Base-by-base conservation (phyloP, 495 filamentous ascomycete genomes). In the Melanomma pulvis-pyrius region DNA sequence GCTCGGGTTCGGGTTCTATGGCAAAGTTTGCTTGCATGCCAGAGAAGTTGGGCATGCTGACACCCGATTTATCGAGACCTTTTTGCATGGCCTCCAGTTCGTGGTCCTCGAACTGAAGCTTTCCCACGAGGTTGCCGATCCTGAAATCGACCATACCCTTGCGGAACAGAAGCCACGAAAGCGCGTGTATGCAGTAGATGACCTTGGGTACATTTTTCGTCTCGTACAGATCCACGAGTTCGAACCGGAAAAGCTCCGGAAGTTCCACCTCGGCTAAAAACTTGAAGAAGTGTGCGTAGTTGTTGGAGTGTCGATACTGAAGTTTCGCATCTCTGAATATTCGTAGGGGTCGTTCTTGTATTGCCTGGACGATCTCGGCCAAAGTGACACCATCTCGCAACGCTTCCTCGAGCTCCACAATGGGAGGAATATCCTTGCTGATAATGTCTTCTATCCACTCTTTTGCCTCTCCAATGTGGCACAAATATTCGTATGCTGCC, bases 161-260 rank as follows among this genome's bases (percentile, higher is more conserved):
- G 51, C 96, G 87, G 78, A 90, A 97, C 7, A 99, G 84, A 41
- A 98, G 80, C 91, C 93, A 99, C 70, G 93, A 97, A 15, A 98
- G 78, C 1, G 96, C 96, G 74, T 99, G 96, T 62, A 99, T 92
- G 76, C 96, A 97, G 78, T 99, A 94, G 65, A 99, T 98, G 71
- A 97, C 96, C 77, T 97, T 99, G 0, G 96, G 96, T 6, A 98
- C 93, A 71, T 99, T 99, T 77, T 99, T 99, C 81, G 98, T 99
- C 76, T 99, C 96, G 80, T 99, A 99, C 34, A 99, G 79, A 74
- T 99, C 96, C 39, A 97, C 97, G 9, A 97, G 83, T 77, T 99
- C 96, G 77, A 99, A 99, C 65, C 93, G 86, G 76, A 99, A 99
- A n/a, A 99, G 84, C 62, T 99, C 96, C 1, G 96, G 96, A 9